Evolutionary conservation across 75 land plant genomes (phyloP), one percentile per base, ranked within the genome.

Genomic region (Larix kaempferi): DNA sequence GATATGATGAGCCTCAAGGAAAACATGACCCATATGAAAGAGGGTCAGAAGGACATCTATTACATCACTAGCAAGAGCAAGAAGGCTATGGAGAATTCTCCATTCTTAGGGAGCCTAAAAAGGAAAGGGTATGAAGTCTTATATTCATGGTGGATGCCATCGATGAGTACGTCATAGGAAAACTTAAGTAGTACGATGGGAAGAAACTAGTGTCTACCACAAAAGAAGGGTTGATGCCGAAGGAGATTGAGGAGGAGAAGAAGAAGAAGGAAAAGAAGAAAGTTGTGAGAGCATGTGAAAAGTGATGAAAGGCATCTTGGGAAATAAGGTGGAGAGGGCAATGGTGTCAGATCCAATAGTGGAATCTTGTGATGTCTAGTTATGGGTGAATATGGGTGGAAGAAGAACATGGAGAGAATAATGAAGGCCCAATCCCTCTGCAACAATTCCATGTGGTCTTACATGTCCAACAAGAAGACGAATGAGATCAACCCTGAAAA

Each of bases 361-460:
- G 63, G 93, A 91, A 57, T 91, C 90, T 39, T 90, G 0, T 90
- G 92, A 59, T 90, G 90, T 61, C 61, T 90, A 74, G 93, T 91
- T 27, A 91, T 91, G 0, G 91, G 94, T 12, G 91, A 91, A 65
- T 91, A 91, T 56, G 94, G 94, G 2, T 91, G 91, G 94, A 89
- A 86, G 23, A 91, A 89, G 2, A 91, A 91, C 85, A 91, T 91
- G 93, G 93, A 91, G 75, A 78, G 93, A n/a, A n/a, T n/a, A n/a
- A n/a, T n/a, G n/a, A n/a, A n/a, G n/a, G n/a, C n/a, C n/a, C n/a
- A n/a, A n/a, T n/a, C n/a, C n/a, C n/a, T n/a, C n/a, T n/a, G n/a
- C n/a, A n/a, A n/a, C n/a, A n/a, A n/a, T n/a, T n/a, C n/a, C n/a
- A n/a, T n/a, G n/a, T n/a, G n/a, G n/a, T n/a, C n/a, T n/a, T n/a